Evolutionary conservation across 2,329 filamentous ascomycete species (phyloP).

Genomic region (Fonsecaea multimorphosa): DNA sequence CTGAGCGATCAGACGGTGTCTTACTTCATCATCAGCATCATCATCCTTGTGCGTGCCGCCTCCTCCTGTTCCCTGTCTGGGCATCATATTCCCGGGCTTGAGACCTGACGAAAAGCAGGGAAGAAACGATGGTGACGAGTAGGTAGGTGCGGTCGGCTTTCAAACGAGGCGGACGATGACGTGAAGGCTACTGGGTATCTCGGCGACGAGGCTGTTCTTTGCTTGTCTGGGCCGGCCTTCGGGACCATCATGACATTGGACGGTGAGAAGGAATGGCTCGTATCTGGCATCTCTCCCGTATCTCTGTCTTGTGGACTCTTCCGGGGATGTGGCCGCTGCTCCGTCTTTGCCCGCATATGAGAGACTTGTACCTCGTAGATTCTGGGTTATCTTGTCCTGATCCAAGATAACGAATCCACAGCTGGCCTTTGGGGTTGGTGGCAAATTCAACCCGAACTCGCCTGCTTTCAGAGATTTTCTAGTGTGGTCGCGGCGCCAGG

Average conservation of each 20-base stretch:
- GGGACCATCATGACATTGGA: not conserved
- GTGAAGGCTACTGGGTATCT: not conserved
- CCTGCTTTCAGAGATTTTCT: not conserved
- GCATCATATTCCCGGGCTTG: not conserved
- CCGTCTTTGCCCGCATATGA: not conserved
- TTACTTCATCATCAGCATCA: conserved; percentile 2
- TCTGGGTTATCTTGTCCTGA: not conserved
- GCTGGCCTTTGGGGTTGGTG: not conserved
- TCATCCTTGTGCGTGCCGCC: not conserved
- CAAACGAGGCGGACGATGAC: not conserved
- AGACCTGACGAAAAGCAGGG: not conserved
- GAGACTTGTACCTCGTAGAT: not conserved
- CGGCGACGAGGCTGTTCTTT: conserved; percentile 4
- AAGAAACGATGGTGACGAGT: too few species aligned
- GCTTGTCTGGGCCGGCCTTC: not conserved
- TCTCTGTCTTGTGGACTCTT: not conserved
- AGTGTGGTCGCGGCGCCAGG: not conserved
- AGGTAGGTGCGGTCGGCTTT: not conserved
- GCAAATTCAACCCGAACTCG: not conserved
- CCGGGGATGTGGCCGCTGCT: not conserved
- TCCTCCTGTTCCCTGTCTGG: not conserved
- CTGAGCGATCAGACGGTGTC: conserved; percentile 3
- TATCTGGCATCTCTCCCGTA: not conserved
- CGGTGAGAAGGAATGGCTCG: not conserved
- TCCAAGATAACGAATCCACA: not conserved